phyloP scores from a whole-genome alignment of 2,329 filamentous ascomycete genomes.

The Trichophyton rubrum region DNA sequence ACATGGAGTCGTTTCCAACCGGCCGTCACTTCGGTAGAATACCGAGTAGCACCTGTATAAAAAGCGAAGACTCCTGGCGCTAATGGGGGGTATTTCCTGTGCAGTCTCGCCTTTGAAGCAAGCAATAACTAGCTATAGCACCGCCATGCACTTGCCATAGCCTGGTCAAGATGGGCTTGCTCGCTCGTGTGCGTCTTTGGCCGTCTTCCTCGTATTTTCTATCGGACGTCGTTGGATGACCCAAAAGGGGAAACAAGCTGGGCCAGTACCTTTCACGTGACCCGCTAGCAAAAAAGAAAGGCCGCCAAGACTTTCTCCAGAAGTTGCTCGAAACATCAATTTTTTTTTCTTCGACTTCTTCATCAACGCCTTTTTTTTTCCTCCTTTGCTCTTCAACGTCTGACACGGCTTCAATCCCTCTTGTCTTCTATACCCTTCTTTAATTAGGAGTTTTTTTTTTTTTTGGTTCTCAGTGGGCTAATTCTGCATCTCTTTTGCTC shows the following conservation, averaged over 20 bases:
- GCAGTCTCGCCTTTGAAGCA: neutral
- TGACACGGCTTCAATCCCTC: conserved; percentile 13
- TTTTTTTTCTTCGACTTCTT: conserved; percentile 20
- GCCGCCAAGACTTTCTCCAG: conserved; percentile 33
- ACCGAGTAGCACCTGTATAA: too few species aligned
- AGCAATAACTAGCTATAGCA: too few species aligned
- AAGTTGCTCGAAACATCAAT: conserved; percentile 19
- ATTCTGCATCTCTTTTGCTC: conserved; percentile 17
- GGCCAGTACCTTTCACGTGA: neutral
- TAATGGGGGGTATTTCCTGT: neutral
- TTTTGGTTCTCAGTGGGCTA: conserved; percentile 21
- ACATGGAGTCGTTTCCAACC: neutral
- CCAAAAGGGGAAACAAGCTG: neutral
- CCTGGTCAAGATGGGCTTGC: neutral
- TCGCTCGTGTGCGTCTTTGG: too few species aligned
- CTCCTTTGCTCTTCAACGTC: conserved; percentile 18
- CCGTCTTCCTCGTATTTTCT: neutral
- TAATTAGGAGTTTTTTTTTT: conserved; percentile 21
- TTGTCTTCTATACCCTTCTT: conserved; percentile 14
- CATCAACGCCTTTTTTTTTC: conserved; percentile 21
- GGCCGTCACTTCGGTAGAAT: too few species aligned
- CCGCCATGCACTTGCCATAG: neutral
- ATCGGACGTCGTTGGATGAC: neutral
- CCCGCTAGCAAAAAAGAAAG: neutral
- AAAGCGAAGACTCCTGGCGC: neutral